Base-by-base conservation (phyloP, 768 basidiomycete genomes). In the Zangia roseola region DNA sequence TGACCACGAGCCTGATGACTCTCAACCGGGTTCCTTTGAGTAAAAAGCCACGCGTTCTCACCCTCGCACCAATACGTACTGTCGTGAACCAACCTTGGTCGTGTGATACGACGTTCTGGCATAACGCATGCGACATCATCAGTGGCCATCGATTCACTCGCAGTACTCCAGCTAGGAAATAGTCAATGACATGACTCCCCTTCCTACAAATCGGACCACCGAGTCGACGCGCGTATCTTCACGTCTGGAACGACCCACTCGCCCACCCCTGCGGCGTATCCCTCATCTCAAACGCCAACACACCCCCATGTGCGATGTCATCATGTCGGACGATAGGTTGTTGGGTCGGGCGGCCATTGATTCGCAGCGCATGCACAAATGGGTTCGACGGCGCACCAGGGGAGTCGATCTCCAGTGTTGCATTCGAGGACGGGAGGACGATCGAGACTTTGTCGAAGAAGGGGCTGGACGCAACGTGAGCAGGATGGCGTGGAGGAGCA, bases 211-310 rank as follows among this genome's bases (percentile, higher is more conserved):
- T n/a, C n/a, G n/a, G n/a, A n/a, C n/a, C n/a, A n/a, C n/a, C n/a
- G n/a, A n/a, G n/a, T n/a, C n/a, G n/a, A n/a, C n/a, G n/a, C n/a
- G n/a, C n/a, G n/a, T n/a, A n/a, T n/a, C n/a, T 12, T 31, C 31
- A 31, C 14, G 14, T 13, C 33, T 47, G 17, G 23, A 40, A 12
- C 24, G 44, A 40, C 8, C 9, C 38, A n/a, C 23, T 58, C n/a
- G 45, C 74, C 79, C 80, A 83, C 0, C 52, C 49, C 52, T 76
- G 68, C 4, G 76, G 77, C 20, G 60, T 61, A 5, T 70, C 72
- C 42, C 76, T 81, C 87, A 91, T 88, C 56, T 80, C 77, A 56
- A 88, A 90, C 31, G 70, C 71, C 14, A 90, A 63, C 8, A 74
- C 64, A 0, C 79, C 84, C 0, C 87, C 86, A 5, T 67, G 53